Evolutionary conservation across 371 early-diverging fungal species (phyloP), one percentile per base, ranked within the genome.

Genomic region (Dinochytrium kinnereticum): DNA sequence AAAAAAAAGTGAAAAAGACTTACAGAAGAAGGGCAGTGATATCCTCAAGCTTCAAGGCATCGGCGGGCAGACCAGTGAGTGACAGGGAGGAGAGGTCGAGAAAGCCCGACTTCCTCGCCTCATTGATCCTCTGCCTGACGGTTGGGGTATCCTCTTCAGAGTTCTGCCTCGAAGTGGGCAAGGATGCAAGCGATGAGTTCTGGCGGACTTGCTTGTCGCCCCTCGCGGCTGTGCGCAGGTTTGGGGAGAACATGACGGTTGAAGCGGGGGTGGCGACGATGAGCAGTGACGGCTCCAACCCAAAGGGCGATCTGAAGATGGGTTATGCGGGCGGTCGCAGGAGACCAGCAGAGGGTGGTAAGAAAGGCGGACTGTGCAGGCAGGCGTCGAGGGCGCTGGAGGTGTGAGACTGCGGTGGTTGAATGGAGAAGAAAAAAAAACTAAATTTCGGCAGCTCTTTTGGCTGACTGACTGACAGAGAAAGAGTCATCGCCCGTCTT

Each of bases 1-100:
- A 26, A 7, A 30, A 55, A 10, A 55, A 26, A 24, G 17, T 17
- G 26, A 15, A 10, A 24, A 34, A 34, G 13, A 76, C 81, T 72
- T 70, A 81, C 82, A 82, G 74, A 28, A 82, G 69, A n/a, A 82
- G 49, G 26, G 77, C 77, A 17, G 72, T 61, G 59, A 79, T 49
- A 31, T 76, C 64, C 0, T 65, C 50, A n/a, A 82, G 51, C 37
- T 76, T 72, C 71, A 55, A 65, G 28, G 75, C 82, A 19, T 72
- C 80, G 21, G 69, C 70, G 3, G 82, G 82, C 50, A 82, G 30
- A 5, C 64, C 50, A 2, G 77, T 59, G 69, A 82, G 71, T 24
- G 53, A 49, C 2, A 78, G 76, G 1, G 68, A 36, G 15, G 77
- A 65, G 72, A 82, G 71, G 61, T 82, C 79, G 13, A 82, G 79